These are phyloP conservation scores for Cytospora mali DNA, from an alignment of 2,329 filamentous ascomycete genomes.

Conservation along the genomic window DNA sequence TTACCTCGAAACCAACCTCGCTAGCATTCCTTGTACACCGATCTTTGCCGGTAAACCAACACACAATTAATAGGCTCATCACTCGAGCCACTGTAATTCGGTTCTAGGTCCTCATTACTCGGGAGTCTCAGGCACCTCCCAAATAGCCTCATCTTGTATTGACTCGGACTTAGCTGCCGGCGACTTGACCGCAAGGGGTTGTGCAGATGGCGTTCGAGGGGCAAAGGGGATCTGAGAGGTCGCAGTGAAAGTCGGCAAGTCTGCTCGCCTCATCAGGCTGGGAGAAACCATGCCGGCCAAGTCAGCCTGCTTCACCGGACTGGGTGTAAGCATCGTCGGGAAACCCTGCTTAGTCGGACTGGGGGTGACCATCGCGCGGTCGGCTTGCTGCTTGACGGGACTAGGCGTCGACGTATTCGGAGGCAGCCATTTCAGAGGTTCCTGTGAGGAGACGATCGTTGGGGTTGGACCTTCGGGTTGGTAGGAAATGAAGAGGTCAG, in stretches of 20 bases:
- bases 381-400: slow-evolving; percentile 1
- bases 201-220: slow-evolving; percentile 26
- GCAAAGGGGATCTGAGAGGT: slow-evolving; percentile 54
- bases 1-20: neutral
- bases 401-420: slow-evolving; percentile 46
- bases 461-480: slow-evolving; percentile 57
- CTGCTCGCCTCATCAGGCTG: slow-evolving; percentile 42
- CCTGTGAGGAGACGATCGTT: slow-evolving; percentile 40
- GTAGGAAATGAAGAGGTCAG: slow-evolving; percentile 55
- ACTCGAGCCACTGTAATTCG: neutral
- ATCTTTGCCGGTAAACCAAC: neutral
- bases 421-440: slow-evolving; percentile 54
- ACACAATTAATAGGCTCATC: too few species aligned
- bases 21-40: neutral
- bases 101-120: slow-evolving; percentile 22
- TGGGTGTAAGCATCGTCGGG: slow-evolving; percentile 11
- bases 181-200: neutral
- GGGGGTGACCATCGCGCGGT: neutral
- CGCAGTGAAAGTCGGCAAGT: slow-evolving; percentile 44
- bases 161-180: slow-evolving; percentile 19
- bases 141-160: slow-evolving; percentile 33
- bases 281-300: slow-evolving; percentile 36
- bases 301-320: slow-evolving; percentile 17
- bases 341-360: slow-evolving; percentile 9
- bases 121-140: slow-evolving; percentile 42